Evolutionary conservation across 192 early-diverging fungal genomes (phyloP), one percentile per base, ranked within the genome.

Genomic region (Geosiphon pyriformis): DNA sequence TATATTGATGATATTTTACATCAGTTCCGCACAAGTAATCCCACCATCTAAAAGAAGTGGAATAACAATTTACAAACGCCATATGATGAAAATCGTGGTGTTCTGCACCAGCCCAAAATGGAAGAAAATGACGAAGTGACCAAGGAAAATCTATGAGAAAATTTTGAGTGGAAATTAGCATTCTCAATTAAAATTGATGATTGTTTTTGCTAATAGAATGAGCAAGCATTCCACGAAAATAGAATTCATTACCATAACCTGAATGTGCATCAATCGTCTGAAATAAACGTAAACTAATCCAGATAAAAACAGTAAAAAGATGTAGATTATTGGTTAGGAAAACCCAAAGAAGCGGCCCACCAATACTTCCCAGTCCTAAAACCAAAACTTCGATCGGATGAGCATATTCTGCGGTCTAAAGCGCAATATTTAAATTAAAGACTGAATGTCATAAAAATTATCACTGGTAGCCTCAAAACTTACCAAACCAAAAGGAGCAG

Each of bases 71-170:
- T 37, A 87, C 81, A 70, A 91, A 89, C 18, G 85, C 81, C 68
- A 82, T 80, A 74, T 98, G 95, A 74, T 98, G 95, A 74, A 88
- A 92, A 72, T 98, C 95, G 71, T 98, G 95, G 75, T 92, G 94
- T 66, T 93, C 92, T 15, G 91, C 84, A 12, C 93, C 92, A 1
- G 91, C 90, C 92, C 93, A 94, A 75, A 94, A 88, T 20, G 92
- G 92, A 46, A 94, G 23, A 37, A 83, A 86, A 80, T 93, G 83
- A 68, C 87, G 88, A 68, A 94, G 80, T 27, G 89, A 91, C 94
- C 94, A 96, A 31, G 95, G 95, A 68, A 95, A 98, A 68, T 95
- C 91, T 63, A 34, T 35, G 15, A 2, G 20, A 35, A 12, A 59
- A 15, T n/a, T n/a, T n/a, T n/a, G n/a, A 33, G 10, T n/a, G 23